Conservation (phyloP, 179 eudicot genomes). For the Actinidia chinensis region DNA sequence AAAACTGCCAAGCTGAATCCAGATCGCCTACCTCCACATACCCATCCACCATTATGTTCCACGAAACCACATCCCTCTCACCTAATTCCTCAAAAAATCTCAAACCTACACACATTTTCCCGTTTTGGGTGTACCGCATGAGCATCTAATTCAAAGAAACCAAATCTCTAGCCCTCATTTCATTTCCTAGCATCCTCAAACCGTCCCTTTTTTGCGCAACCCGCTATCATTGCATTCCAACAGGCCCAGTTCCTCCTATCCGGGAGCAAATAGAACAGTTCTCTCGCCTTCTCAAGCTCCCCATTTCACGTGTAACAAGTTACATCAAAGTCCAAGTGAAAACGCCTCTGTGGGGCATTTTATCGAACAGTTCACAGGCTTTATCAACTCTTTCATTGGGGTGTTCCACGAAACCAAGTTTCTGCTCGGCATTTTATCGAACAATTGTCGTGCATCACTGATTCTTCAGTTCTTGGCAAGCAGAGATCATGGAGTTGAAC, state of each 20-base stretch:
- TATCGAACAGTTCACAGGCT: slow-evolving; percentile 28
- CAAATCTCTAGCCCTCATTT: slow-evolving; percentile 21
- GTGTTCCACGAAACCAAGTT: slow-evolving; percentile 31
- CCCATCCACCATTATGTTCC: slow-evolving; percentile 33
- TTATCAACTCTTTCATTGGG: slow-evolving; percentile 7
- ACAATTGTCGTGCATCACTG: slow-evolving; percentile 20
- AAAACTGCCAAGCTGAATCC: slow-evolving; percentile 28
- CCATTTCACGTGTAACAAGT: slow-evolving; percentile 25
- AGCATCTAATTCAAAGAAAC: slow-evolving; percentile 32
- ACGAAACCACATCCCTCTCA: slow-evolving; percentile 24
- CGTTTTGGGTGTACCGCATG: slow-evolving; percentile 22
- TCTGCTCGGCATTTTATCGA: slow-evolving; percentile 20
- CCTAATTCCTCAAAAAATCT: slow-evolving; percentile 22
- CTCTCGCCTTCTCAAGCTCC: slow-evolving; percentile 21
- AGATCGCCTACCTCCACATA: slow-evolving; percentile 19
- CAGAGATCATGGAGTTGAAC: slow-evolving; percentile 33
- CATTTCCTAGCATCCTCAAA: slow-evolving; percentile 20
- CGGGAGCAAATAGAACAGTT: slow-evolving; percentile 19
- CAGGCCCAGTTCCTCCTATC: slow-evolving; percentile 19
- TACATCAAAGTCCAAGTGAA: slow-evolving; percentile 31
- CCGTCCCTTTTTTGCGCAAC: slow-evolving; percentile 22
- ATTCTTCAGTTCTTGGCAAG: slow-evolving; percentile 27
- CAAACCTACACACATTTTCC: slow-evolving; percentile 18
- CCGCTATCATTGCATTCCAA: slow-evolving; percentile 32
- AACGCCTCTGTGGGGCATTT: slow-evolving; percentile 21